Evolutionary conservation across 2,329 filamentous ascomycete genomes (phyloP).

Genomic region (Venturia pyrina): DNA sequence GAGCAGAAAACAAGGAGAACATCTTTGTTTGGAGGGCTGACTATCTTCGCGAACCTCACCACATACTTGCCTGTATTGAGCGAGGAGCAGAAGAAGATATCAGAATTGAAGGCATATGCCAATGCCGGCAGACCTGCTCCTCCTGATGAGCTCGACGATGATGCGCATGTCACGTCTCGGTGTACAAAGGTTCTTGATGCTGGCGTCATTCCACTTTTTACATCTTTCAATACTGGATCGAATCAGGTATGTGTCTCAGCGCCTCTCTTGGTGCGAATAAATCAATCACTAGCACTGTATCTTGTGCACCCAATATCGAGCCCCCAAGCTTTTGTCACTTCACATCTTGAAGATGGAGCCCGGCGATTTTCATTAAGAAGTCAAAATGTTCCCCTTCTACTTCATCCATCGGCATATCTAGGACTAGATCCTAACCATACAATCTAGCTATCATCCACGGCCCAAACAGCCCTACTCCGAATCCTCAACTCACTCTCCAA

Average conservation of each 20-base stretch:
- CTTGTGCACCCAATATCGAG: too few species aligned
- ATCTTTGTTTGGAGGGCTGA: slow-evolving; percentile 12
- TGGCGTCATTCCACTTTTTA: slow-evolving; percentile 65
- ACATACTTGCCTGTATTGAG: slow-evolving; percentile 66
- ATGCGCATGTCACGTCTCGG: slow-evolving; percentile 63
- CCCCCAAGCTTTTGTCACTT: too few species aligned
- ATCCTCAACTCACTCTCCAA: slow-evolving; percentile 72
- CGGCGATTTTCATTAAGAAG: background rate
- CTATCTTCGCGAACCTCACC: slow-evolving; percentile 73
- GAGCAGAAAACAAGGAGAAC: slow-evolving; percentile 25
- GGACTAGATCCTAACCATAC: background rate
- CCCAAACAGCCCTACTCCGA: slow-evolving; percentile 52
- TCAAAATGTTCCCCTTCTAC: background rate
- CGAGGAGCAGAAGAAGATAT: slow-evolving; percentile 87
- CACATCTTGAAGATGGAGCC: too few species aligned
- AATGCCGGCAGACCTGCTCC: slow-evolving; percentile 60
- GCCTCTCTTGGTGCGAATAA: background rate
- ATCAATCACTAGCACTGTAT: background rate
- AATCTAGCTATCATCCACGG: slow-evolving; percentile 55
- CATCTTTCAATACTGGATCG: slow-evolving; percentile 53
- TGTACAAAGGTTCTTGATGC: slow-evolving; percentile 73
- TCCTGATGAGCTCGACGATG: slow-evolving; percentile 61
- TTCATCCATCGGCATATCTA: background rate
- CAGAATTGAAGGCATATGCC: slow-evolving; percentile 87
- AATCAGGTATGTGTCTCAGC: background rate